phyloP scores from a whole-genome alignment of 2,329 filamentous ascomycete species.

The Pseudogymnoascus sp. region DNA sequence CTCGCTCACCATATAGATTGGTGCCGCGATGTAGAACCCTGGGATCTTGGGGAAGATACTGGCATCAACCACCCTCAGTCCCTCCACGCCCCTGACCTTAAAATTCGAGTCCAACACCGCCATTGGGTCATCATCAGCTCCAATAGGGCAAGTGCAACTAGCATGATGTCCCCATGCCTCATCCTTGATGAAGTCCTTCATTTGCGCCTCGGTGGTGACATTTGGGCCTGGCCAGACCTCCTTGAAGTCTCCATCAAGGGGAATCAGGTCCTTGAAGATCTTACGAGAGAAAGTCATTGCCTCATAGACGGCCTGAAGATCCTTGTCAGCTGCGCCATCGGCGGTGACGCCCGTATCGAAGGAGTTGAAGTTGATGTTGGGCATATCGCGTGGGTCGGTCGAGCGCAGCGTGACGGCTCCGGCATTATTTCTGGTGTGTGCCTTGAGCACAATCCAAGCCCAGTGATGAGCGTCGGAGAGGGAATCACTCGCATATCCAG shows the following conservation, averaged over 20 bases:
- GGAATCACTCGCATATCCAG: constrained; percentile 31
- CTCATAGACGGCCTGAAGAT: constrained; percentile 16
- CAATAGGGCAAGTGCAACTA: constrained; percentile 46
- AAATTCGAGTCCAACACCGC: constrained; percentile 50
- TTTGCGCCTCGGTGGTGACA: constrained; percentile 34
- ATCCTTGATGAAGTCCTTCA: constrained; percentile 40
- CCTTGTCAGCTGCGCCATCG: constrained; percentile 11
- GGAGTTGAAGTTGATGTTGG: constrained; percentile 53
- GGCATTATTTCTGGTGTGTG: constrained; percentile 50
- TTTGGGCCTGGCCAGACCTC: constrained; percentile 35
- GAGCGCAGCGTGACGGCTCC: constrained; percentile 54
- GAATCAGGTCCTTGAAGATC: constrained; percentile 34
- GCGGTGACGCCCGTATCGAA: constrained; percentile 37
- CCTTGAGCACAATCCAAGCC: constrained; percentile 41
- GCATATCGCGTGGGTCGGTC: constrained; percentile 52
- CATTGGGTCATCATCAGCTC: constrained; percentile 41
- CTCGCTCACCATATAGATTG: constrained; percentile 49
- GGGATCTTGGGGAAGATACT: constrained; percentile 45
- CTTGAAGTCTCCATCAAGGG: constrained; percentile 35
- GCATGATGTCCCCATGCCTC: constrained; percentile 50
- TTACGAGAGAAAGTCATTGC: constrained; percentile 15
- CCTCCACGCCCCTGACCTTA: constrained; percentile 45
- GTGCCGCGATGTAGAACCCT: constrained; percentile 42
- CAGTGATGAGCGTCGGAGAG: constrained; percentile 33
- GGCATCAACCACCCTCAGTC: constrained; percentile 54